These are phyloP conservation scores for Phaeosphaeria sp. DNA, from an alignment of 2,329 filamentous ascomycete genomes.

Conservation along the genomic window DNA sequence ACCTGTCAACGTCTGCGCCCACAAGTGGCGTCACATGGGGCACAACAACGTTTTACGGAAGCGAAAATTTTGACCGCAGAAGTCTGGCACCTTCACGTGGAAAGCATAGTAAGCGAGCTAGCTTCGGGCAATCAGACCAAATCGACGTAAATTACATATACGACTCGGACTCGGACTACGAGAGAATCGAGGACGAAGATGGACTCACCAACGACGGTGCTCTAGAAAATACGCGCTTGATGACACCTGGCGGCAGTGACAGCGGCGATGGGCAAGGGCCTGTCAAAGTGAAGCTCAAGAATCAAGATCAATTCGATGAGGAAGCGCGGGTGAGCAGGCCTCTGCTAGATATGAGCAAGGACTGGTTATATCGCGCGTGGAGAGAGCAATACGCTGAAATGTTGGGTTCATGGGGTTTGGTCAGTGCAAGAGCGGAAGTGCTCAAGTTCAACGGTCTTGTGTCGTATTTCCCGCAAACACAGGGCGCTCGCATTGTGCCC, in stretches of 20 bases:
- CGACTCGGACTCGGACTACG: constrained; percentile 44
- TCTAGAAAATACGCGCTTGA: constrained; percentile 31
- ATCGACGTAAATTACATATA: constrained; percentile 36
- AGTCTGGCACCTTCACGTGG: constrained; percentile 34
- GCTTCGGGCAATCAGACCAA: constrained; percentile 43
- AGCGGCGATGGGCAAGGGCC: constrained; percentile 15
- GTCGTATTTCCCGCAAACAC: constrained; percentile 38
- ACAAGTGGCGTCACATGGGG: constrained; percentile 56
- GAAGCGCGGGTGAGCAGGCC: constrained; percentile 55
- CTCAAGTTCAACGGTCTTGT: constrained; percentile 61
- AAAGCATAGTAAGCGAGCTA: constrained; percentile 48
- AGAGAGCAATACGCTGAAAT: constrained; percentile 64
- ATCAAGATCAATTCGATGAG: constrained; percentile 63
- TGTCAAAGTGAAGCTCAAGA: constrained; percentile 61
- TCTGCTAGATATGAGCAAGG: constrained; percentile 58
- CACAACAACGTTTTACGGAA: constrained; percentile 50
- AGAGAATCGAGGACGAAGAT: constrained; percentile 21
- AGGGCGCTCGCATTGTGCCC: constrained; percentile 26
- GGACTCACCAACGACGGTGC: constrained; percentile 19
- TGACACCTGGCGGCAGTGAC: constrained; percentile 18
- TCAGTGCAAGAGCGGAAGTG: constrained; percentile 62
- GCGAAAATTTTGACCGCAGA: constrained; percentile 37
- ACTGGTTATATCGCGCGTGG: constrained; percentile 59
- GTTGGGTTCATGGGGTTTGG: constrained; percentile 64
- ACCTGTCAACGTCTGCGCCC: constrained; percentile 51